Base-by-base conservation (phyloP, 1,139 yeast genomes). In the Suhomyces yuchorum region DNA sequence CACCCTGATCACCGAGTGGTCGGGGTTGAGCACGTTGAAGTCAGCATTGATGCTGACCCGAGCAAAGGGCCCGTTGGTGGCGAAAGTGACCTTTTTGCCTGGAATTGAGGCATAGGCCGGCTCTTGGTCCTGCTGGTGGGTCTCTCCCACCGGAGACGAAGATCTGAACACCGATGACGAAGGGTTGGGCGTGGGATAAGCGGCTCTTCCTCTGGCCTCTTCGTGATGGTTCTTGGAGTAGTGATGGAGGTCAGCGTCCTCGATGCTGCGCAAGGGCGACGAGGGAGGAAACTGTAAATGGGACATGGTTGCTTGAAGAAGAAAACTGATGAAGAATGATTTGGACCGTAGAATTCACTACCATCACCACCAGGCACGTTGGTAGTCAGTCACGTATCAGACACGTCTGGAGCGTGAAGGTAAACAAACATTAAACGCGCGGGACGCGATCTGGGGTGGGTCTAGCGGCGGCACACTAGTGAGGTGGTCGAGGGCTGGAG, bases 201-300 rank as follows among this genome's bases (percentile, higher is more conserved):
- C 63, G 8, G 46, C 50, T 49, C 67, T 58, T 8, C 70, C 70
- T 43, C 71, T 56, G n/a, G 40, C 40, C 17, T 35, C 44, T 14
- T 40, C 47, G 2, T 46, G 49, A 30, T 33, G 36, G 40, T 26
- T 37, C 44, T 42, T 45, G 34, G 40, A 9, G 42, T 32, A 40
- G 45, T 63, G 60, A 7, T 69, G 67, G 28, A 19, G 18, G 4
- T 67, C 70, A 34, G 57, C 57, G 39, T 60, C 62, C 23, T 53
- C 61, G 37, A 55, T 60, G 47, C 68, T 70, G 46, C 74, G 62
- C 50, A 81, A 72, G 2, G 88, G 87, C 26, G 87, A 83, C 23
- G 87, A 82, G 18, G 88, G 88, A 11, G 86, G 87, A 62, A 81
- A 82, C 59, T 76, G 82, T 42, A 63, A 62, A 50, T 54, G 51